Percentiles rank a stretch among this genome's conserved stretches.
Conservation (phyloP, 225 moss, liverwort and hornwort species). For the Physcomitrellopsis africana region DNA sequence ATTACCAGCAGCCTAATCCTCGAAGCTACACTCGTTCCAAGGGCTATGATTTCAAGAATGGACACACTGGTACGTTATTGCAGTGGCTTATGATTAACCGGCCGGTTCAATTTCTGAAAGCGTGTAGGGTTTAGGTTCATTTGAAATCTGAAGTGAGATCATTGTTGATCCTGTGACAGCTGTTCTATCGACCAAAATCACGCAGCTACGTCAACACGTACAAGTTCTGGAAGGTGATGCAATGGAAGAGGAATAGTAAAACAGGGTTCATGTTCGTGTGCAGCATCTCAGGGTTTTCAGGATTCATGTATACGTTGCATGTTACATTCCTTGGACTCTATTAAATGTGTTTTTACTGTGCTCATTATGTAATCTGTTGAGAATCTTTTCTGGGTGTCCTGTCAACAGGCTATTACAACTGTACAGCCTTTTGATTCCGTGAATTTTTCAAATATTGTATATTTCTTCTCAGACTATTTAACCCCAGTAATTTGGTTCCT, state of each 20-base stretch:
- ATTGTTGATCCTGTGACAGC: slow-evolving; percentile 42
- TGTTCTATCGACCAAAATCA: slow-evolving; percentile 76
- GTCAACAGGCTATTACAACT: slow-evolving; percentile 22
- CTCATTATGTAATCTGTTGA: slow-evolving; percentile 6
- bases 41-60: slow-evolving; percentile 75
- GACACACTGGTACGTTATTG: slow-evolving; percentile 62
- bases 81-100: neutral
- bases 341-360: slow-evolving; percentile 1
- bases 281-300: slow-evolving; percentile 6
- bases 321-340: slow-evolving; percentile 9
- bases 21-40: slow-evolving; percentile 78
- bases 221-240: slow-evolving; percentile 74
- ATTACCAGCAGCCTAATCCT: slow-evolving; percentile 86
- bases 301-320: neutral
- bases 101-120: neutral
- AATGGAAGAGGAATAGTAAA: slow-evolving; percentile 68
- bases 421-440: slow-evolving; percentile 18
- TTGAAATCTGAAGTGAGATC: slow-evolving; percentile 1
- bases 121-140: neutral
- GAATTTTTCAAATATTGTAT: slow-evolving; percentile 19
- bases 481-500: neutral
- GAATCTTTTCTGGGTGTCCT: slow-evolving; percentile 17
- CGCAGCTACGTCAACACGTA: slow-evolving; percentile 61
- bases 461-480: slow-evolving; percentile 6
- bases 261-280: neutral